Conservation (phyloP, 176 grass and related monocot genomes). For the Triticum dicoccoides region DNA sequence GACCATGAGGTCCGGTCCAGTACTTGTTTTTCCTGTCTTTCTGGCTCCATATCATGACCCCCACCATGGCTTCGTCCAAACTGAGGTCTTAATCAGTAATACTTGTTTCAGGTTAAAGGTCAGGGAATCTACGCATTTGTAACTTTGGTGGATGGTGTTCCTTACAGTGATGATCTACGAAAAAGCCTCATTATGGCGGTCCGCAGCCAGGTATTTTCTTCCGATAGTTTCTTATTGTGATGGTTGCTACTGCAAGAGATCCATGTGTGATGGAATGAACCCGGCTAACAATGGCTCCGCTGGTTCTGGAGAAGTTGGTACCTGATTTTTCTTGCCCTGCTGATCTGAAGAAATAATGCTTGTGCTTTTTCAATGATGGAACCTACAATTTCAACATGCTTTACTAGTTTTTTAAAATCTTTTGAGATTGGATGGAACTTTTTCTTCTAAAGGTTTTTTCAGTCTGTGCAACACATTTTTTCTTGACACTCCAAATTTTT, state of each 20-base stretch:
- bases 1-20: slow-evolving; percentile 80
- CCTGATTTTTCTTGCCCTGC: neutral
- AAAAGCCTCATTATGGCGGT: slow-evolving; percentile 79
- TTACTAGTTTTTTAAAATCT: neutral
- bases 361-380: neutral
- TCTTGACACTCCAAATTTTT: neutral
- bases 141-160: slow-evolving; percentile 82
- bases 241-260: neutral
- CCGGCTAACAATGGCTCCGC: neutral
- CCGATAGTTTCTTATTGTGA: neutral
- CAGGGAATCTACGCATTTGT: slow-evolving; percentile 98
- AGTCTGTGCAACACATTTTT: neutral
- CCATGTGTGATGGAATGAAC: neutral
- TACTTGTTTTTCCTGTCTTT: neutral
- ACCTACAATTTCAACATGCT: neutral
- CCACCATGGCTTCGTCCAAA: slow-evolving; percentile 10
- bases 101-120: slow-evolving; percentile 77
- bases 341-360: neutral
- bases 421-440: neutral
- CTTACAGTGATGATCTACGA: slow-evolving; percentile 80
- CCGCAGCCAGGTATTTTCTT: slow-evolving; percentile 70
- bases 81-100: neutral
- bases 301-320: neutral
- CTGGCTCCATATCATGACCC: neutral
- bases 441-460: neutral